Evolutionary conservation across 495 filamentous ascomycete genomes (phyloP).

Genomic region (Filosporella fistucella): DNA sequence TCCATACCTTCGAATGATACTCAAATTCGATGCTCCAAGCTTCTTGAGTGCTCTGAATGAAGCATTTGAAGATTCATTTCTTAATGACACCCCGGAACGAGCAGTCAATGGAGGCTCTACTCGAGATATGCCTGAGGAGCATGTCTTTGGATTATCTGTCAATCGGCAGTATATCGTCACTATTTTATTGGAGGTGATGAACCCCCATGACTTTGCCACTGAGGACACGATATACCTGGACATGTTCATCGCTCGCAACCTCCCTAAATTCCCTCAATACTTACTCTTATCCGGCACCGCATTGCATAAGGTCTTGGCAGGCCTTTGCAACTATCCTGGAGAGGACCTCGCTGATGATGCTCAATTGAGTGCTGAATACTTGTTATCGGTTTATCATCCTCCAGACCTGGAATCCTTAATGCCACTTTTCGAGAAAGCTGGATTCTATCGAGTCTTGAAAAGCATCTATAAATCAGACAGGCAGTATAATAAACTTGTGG

Average conservation of each 20-base stretch:
- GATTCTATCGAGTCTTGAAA: constrained; percentile 92
- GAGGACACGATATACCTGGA: constrained; percentile 90
- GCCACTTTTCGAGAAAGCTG: constrained; percentile 70
- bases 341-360: constrained; percentile 86
- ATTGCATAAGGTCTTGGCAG: constrained; percentile 73
- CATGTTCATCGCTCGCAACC: constrained; percentile 95
- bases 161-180: constrained; percentile 88
- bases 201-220: constrained; percentile 60
- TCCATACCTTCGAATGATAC: constrained; percentile 75
- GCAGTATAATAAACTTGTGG: constrained; percentile 71
- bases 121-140: constrained; percentile 51
- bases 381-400: constrained; percentile 89
- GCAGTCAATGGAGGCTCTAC: constrained; percentile 44
- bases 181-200: constrained; percentile 87
- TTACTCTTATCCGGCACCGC: constrained; percentile 84
- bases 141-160: constrained; percentile 65
- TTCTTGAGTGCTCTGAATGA: constrained; percentile 96
- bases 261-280: constrained; percentile 95
- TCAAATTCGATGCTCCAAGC: constrained; percentile 84
- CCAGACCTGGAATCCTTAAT: constrained; percentile 73
- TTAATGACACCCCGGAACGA: constrained; percentile 70
- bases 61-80: constrained; percentile 91
- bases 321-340: constrained; percentile 79
- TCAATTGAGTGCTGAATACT: constrained; percentile 90
- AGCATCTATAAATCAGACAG: constrained; percentile 78